These are phyloP conservation scores for Teunomyces lycoperdinae DNA, from an alignment of 805 yeast genomes.

Conservation along the genomic window DNA sequence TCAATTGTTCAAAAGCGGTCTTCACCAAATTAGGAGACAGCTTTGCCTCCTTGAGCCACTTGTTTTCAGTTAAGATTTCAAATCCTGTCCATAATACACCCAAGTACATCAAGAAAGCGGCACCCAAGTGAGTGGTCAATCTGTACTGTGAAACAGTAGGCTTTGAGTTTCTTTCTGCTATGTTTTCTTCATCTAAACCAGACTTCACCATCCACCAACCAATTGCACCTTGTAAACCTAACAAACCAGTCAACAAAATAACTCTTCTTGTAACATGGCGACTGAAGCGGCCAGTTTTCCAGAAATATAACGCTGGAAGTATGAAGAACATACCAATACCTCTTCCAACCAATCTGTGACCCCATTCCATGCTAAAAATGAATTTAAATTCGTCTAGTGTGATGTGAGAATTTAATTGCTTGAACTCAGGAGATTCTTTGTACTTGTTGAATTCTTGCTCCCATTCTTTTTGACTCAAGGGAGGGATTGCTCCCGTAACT, in stretches of 20 bases:
- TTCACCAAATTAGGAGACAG: constrained; percentile 56
- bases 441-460: constrained; percentile 78
- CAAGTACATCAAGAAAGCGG: constrained; percentile 83
- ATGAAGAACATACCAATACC: constrained; percentile 81
- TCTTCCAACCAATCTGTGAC: constrained; percentile 89
- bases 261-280: constrained; percentile 64
- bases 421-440: constrained; percentile 84
- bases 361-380: constrained; percentile 97
- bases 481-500: constrained; percentile 92
- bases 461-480: constrained; percentile 80
- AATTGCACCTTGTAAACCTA: constrained; percentile 92
- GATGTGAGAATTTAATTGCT: constrained; percentile 83
- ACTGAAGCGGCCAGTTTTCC: constrained; percentile 62
- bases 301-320: constrained; percentile 81
- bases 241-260: constrained; percentile 66
- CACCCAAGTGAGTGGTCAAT: constrained; percentile 88
- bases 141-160: constrained; percentile 98
- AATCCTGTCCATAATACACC: constrained; percentile 91
- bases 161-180: constrained; percentile 77
- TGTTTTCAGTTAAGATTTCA: constrained; percentile 71
- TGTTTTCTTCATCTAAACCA: constrained; percentile 79
- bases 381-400: constrained; percentile 91
- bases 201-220: constrained; percentile 99
- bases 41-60: constrained; percentile 49
- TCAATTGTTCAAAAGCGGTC: constrained; percentile 54